Percentiles rank a stretch among this genome's conserved stretches.
Conservation (phyloP, 2,329 filamentous ascomycete species). For the Colletotrichum tropicale region DNA sequence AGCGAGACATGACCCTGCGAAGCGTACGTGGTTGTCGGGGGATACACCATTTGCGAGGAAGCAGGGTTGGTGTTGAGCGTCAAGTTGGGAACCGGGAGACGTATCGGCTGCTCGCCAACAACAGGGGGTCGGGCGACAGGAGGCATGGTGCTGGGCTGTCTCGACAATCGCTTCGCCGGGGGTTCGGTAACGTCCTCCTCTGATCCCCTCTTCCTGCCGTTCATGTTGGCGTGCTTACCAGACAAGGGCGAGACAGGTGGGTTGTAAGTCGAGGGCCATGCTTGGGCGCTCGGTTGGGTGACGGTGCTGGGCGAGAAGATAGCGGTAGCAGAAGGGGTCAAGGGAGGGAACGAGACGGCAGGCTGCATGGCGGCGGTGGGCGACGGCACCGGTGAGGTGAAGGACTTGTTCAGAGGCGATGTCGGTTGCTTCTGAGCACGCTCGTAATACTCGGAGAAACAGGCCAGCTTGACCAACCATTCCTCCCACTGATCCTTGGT, state of each 20-base stretch:
- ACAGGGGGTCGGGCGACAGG: slow-evolving; percentile 5
- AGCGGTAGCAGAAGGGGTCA: slow-evolving; percentile 35
- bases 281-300: slow-evolving; percentile 32
- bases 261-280: slow-evolving; percentile 42
- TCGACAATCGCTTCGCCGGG: slow-evolving; percentile 55
- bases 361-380: slow-evolving; percentile 44
- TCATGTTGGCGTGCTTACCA: slow-evolving; percentile 42
- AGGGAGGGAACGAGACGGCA: slow-evolving; percentile 32
- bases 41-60: slow-evolving; percentile 31
- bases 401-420: slow-evolving; percentile 43
- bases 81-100: slow-evolving; percentile 75
- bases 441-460: slow-evolving; percentile 84
- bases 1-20: slow-evolving; percentile 58
- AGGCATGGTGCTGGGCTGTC: slow-evolving; percentile 27
- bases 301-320: slow-evolving; percentile 45
- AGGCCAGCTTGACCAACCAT: slow-evolving; percentile 84
- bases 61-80: slow-evolving; percentile 59
- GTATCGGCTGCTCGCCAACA: slow-evolving; percentile 36
- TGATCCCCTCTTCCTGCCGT: slow-evolving; percentile 54
- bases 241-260: slow-evolving; percentile 53
- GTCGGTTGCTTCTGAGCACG: slow-evolving; percentile 55
- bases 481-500: slow-evolving; percentile 85
- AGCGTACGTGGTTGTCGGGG: slow-evolving; percentile 42
- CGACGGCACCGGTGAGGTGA: slow-evolving; percentile 53
- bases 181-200: slow-evolving; percentile 57